Evolutionary conservation across 1,139 yeast genomes (phyloP), one percentile per base, ranked within the genome.

Genomic region (Sugiyamaella castrensis): DNA sequence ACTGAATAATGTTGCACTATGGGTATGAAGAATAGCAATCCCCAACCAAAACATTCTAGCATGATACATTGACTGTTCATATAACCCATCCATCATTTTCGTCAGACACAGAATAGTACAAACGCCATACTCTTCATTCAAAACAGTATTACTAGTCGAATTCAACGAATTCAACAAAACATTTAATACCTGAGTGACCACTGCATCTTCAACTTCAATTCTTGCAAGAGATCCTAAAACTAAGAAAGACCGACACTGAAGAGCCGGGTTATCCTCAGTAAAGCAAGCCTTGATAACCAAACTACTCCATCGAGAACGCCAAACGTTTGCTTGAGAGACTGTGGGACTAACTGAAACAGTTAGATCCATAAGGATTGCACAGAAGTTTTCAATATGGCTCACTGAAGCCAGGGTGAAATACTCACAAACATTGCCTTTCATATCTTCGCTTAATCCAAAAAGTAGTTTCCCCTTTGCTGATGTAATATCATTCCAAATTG

Each of bases 401-500:
- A 77, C 74, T 47, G 81, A 80, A 43, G 80, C 77, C 37, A 77
- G 74, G 46, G 79, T 73, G 13, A 75, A 72, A 27, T 70, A 71
- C 33, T 74, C 68, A 51, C 70, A 73, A 11, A 70, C 66, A 13
- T 68, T 60, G 30, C 70, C 69, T 40, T 73, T 73, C 48, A 70
- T 73, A 36, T 84, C 91, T 57, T 88, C 80, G n/a, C 82, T 81
- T 54, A 87, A 71, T 0, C 96, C 96, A 69, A 87, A 87, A 53
- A 87, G 70, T 73, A 86, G 77, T 57, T 80, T 81, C 3, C 87
- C 84, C 61, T 91, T 76, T 48, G 85, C 87, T 9, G 87, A 81
- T 48, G 87, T 80, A 54, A 87, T 76, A 47, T 78, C 79, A 4
- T 71, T 73, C 56, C 86, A 78, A 1, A 85, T 75, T 1, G 72